Conservation (phyloP, 2,329 filamentous ascomycete genomes). For the Chrysosphaeria jannelii region DNA sequence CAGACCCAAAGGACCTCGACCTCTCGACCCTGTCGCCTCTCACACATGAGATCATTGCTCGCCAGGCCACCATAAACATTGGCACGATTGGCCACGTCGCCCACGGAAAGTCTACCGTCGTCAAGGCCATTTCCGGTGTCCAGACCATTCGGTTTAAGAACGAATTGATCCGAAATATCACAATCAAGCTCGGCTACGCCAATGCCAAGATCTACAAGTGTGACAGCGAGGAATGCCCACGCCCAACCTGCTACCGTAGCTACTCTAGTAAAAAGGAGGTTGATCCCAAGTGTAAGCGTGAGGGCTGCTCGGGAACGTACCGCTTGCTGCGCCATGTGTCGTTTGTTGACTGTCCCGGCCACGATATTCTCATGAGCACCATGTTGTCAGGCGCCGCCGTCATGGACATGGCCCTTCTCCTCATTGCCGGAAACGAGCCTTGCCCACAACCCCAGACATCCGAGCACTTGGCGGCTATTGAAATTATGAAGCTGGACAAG, state of each 20-base stretch:
- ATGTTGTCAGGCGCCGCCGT: slow-evolving; percentile 98
- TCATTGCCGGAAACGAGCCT: slow-evolving; percentile 94
- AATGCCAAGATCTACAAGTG: slow-evolving; percentile 99
- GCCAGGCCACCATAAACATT: slow-evolving; percentile 97
- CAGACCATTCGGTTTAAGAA: slow-evolving; percentile 99
- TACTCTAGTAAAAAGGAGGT: slow-evolving; percentile 99
- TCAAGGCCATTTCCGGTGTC: slow-evolving; percentile 96
- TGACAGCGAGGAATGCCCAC: slow-evolving; percentile 67
- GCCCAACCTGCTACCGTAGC: slow-evolving; percentile 83
- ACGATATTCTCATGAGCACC: slow-evolving; percentile 99
- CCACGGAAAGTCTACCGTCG: slow-evolving; percentile 94
- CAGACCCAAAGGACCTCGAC: slow-evolving; percentile 70
- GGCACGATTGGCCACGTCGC: slow-evolving; percentile 96
- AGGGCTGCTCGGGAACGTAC: slow-evolving; percentile 72
- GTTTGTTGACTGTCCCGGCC: slow-evolving; percentile 96
- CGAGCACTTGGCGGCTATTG: slow-evolving; percentile 93
- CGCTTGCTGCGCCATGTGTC: slow-evolving; percentile 73
- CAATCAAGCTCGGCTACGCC: slow-evolving; percentile 97
- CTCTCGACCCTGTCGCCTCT: slow-evolving; percentile 52
- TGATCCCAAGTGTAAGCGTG: slow-evolving; percentile 80
- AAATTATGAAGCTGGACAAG: slow-evolving; percentile 99
- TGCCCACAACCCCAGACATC: slow-evolving; percentile 97
- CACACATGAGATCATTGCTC: slow-evolving; percentile 86
- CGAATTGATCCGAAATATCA: slow-evolving; percentile 95
- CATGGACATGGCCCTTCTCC: slow-evolving; percentile 90